phyloP scores from a whole-genome alignment of 2,329 filamentous ascomycete genomes.

The Diaporthe sp. region DNA sequence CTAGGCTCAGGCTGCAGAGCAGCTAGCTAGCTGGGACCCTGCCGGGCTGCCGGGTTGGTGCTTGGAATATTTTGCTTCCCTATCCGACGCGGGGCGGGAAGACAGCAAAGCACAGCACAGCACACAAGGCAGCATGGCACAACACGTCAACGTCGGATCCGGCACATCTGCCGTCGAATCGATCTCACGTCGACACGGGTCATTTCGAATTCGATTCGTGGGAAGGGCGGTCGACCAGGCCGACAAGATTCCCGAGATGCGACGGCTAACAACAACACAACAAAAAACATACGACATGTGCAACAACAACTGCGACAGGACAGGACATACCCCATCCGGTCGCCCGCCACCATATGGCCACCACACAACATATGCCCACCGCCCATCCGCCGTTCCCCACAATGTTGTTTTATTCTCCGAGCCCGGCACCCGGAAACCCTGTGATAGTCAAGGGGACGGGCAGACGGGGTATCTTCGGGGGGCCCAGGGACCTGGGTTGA shows the following conservation, averaged over 20 bases:
- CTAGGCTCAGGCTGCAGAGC: background rate
- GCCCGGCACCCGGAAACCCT: slow-evolving; percentile 14
- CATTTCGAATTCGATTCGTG: background rate
- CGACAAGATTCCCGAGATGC: background rate
- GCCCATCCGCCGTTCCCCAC: background rate
- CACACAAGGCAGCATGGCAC: background rate
- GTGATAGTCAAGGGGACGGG: no score
- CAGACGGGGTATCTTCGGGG: background rate
- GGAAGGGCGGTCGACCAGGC: background rate
- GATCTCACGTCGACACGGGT: background rate
- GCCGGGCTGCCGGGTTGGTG: slow-evolving; percentile 2
- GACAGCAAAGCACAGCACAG: background rate
- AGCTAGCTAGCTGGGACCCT: background rate
- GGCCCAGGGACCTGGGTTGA: background rate
- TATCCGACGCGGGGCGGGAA: background rate
- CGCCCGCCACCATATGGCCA: background rate
- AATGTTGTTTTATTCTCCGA: background rate
- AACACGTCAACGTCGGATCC: background rate
- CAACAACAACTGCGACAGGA: slow-evolving; percentile 16
- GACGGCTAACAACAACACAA: background rate
- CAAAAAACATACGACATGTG: slow-evolving; percentile 11
- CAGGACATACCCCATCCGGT: background rate
- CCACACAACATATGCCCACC: no score
- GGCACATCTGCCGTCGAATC: background rate
- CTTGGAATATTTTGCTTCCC: background rate